Evolutionary conservation across 2,329 filamentous ascomycete species (phyloP).

Genomic region (Nannizziopsis barbatae): DNA sequence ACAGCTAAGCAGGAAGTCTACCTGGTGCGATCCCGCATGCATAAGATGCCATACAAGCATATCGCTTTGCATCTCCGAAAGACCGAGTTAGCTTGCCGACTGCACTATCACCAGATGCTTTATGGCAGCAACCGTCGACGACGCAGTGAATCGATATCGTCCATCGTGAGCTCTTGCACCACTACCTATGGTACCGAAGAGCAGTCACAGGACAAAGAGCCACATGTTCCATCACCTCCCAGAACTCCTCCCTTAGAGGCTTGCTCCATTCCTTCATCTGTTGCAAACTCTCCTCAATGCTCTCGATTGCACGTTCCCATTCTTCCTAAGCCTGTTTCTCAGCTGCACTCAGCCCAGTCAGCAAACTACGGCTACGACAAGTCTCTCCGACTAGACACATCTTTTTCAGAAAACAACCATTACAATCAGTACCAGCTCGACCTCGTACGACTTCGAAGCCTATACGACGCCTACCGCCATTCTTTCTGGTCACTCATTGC

Average conservation of each 20-base stretch:
- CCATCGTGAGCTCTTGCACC: slow-evolving; percentile 40
- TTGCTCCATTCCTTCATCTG: slow-evolving; percentile 9
- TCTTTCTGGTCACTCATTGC: slow-evolving; percentile 65
- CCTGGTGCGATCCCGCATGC: slow-evolving; percentile 68
- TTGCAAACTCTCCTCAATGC: slow-evolving; percentile 2
- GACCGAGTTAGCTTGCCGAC: slow-evolving; percentile 74
- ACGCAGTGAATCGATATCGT: slow-evolving; percentile 59
- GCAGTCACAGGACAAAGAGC: neutral
- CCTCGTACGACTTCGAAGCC: slow-evolving; percentile 53
- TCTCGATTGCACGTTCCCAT: slow-evolving; percentile 9
- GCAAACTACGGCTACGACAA: slow-evolving; percentile 9
- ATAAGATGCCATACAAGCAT: slow-evolving; percentile 87
- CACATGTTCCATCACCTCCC: slow-evolving; percentile 4
- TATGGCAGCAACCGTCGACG: slow-evolving; percentile 72
- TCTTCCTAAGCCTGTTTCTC: slow-evolving; percentile 10
- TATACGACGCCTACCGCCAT: slow-evolving; percentile 59
- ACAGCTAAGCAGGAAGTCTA: slow-evolving; percentile 56
- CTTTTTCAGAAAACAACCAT: slow-evolving; percentile 5
- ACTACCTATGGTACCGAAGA: slow-evolving; percentile 14
- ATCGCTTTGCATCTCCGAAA: slow-evolving; percentile 77
- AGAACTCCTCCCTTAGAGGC: slow-evolving; percentile 7
- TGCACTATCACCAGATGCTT: slow-evolving; percentile 78
- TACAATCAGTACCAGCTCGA: slow-evolving; percentile 38
- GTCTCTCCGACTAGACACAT: slow-evolving; percentile 3
- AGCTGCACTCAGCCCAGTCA: slow-evolving; percentile 1